Conservation (phyloP, 2,329 filamentous ascomycete genomes). For the Kalmusia sp. region DNA sequence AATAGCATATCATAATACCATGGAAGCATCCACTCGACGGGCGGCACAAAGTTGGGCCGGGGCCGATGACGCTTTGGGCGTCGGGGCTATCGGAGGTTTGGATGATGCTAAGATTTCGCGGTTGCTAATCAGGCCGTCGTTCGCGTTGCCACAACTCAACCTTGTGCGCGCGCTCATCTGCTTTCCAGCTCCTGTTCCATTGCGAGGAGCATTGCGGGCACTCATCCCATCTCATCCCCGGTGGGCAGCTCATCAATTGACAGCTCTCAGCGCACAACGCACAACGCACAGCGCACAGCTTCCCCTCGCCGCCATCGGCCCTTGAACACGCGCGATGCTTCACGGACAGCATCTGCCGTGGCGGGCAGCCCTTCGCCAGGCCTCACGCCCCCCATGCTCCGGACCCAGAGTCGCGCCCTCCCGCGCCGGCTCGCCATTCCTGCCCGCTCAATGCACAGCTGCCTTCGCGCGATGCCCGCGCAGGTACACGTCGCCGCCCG, state of each 20-base stretch:
- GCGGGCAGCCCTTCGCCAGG: slow-evolving; percentile 65
- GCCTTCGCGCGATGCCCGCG: slow-evolving; percentile 29
- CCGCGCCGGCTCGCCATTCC: slow-evolving; percentile 30
- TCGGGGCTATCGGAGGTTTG: slow-evolving; percentile 30
- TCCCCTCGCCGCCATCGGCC: slow-evolving; percentile 10
- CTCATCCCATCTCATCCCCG: slow-evolving; percentile 1
- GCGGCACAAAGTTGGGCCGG: slow-evolving; percentile 12
- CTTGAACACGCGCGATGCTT: slow-evolving; percentile 59
- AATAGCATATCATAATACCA: too few species aligned
- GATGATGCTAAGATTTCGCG: slow-evolving; percentile 34
- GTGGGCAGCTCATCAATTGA: too few species aligned
- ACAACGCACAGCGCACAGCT: too few species aligned
- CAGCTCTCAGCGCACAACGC: too few species aligned
- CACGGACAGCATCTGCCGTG: slow-evolving; percentile 70
- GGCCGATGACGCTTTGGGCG: slow-evolving; percentile 3
- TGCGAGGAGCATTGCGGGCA: slow-evolving; percentile 14
- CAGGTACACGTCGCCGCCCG: slow-evolving; percentile 36
- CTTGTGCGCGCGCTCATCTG: slow-evolving; percentile 17
- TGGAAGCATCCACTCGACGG: too few species aligned
- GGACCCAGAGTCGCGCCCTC: slow-evolving; percentile 42
- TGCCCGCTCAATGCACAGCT: slow-evolving; percentile 40
- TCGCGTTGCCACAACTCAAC: slow-evolving; percentile 21
- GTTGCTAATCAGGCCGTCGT: slow-evolving; percentile 33
- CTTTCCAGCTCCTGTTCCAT: slow-evolving; percentile 8
- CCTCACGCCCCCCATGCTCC: slow-evolving; percentile 54